These are phyloP conservation scores for Coemansia interrupta DNA, from an alignment of 192 early-diverging fungal species.

Conservation along the genomic window DNA sequence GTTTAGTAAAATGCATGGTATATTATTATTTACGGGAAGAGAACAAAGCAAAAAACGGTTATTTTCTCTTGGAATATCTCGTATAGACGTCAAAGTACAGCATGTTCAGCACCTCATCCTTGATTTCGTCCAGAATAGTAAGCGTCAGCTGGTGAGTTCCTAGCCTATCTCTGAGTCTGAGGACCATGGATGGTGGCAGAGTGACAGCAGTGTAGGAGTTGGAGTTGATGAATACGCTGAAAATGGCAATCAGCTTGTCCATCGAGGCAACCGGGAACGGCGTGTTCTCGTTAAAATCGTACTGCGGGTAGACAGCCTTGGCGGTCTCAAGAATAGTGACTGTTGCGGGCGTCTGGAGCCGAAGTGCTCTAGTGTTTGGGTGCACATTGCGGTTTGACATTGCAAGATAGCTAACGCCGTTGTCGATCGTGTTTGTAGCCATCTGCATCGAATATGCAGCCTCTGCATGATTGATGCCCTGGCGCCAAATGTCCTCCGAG, in stretches of 20 bases:
- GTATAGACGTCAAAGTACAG: conserved; percentile 51
- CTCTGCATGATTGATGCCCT: conserved; percentile 29
- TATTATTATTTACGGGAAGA: neutral
- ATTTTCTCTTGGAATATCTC: conserved; percentile 44
- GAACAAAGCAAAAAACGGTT: neutral
- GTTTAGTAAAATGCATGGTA: neutral
- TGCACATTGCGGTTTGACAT: conserved; percentile 18
- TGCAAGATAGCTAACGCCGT: conserved; percentile 21
- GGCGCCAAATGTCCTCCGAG: conserved; percentile 37
- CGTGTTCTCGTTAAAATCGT: conserved; percentile 26
- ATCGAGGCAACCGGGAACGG: conserved; percentile 43
- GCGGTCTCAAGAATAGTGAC: conserved; percentile 44
- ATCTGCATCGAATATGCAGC: conserved; percentile 19
- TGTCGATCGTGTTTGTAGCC: conserved; percentile 18
- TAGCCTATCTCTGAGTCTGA: conserved; percentile 33
- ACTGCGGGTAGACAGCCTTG: conserved; percentile 32
- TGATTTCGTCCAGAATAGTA: conserved; percentile 48
- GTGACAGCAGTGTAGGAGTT: conserved; percentile 40
- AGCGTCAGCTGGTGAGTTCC: conserved; percentile 30
- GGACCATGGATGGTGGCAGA: conserved; percentile 34
- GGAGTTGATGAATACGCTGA: conserved; percentile 51
- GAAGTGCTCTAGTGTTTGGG: conserved; percentile 12
- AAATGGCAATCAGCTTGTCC: conserved; percentile 49
- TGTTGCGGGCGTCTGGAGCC: conserved; percentile 35
- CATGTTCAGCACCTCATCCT: conserved; percentile 47